Evolutionary conservation across 2,329 filamentous ascomycete genomes (phyloP), one percentile per base, ranked within the genome.

Genomic region (Didymella keratinophila): DNA sequence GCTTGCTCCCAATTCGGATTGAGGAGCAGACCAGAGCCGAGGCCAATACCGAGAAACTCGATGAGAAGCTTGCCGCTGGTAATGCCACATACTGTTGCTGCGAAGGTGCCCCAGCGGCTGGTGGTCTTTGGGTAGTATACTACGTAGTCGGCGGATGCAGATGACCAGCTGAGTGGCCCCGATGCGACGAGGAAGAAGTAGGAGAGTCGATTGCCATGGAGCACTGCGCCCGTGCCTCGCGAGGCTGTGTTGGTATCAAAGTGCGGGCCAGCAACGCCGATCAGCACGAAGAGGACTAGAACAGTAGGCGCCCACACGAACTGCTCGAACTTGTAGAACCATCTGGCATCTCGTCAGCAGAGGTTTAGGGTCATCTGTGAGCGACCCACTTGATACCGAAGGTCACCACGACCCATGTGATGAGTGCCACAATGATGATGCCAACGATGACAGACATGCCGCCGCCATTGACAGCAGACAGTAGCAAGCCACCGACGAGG

Each of bases 151-250:
- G 84, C 84, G n/a, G 83, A 84, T 1, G 82, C 81, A 5, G 84
- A 83, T 2, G 83, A 78, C 74, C 87, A 90, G 7, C 85, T 86
- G 46, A 88, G 81, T 12, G 85, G 84, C 2, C 83, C 83, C 16
- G 86, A 86, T 10, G 89, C 78, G 64, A 86, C 89, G 37, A 91
- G 79, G 32, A 84, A 88, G 76, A 91, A 88, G 75, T 89, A 91
- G 1, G 86, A 88, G 20, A 91, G 75, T 3, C 84, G 78, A 58
- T 84, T 84, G 21, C 83, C 86, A 18, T 79, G 76, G 16, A 87
- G 66, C 3, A 82, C 83, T 44, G 78, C 73, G 11, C 78, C 67
- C 30, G 83, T 77, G 10, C 83, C 85, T 1, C 70, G 69, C 6
- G 82, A 85, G 2, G 79, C 74, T 1, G 80, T 80, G 2, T 75